These are phyloP conservation scores for Anthoceros angustus DNA, from an alignment of 225 moss, liverwort and hornwort species.

Conservation along the genomic window DNA sequence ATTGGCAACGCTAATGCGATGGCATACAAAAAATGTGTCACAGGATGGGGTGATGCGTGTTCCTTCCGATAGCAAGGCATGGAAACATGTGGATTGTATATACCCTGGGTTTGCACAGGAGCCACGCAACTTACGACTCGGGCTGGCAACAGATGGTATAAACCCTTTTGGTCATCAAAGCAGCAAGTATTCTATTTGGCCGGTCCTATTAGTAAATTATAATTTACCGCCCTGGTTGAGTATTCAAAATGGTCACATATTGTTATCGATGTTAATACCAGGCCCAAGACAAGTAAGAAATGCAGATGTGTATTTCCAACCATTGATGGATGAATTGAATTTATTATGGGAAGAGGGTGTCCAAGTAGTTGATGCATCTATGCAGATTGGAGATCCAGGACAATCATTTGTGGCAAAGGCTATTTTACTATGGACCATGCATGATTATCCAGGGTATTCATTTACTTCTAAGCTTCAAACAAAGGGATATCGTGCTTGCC, in stretches of 20 bases:
- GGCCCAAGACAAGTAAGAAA: background rate
- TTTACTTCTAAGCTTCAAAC: background rate
- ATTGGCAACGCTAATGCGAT: conserved; percentile 10
- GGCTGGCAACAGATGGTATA: conserved; percentile 6
- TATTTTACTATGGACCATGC: conserved; percentile 5
- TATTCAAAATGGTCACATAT: background rate
- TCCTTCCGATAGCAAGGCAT: background rate
- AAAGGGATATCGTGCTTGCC: conserved; percentile 7
- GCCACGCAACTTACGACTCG: background rate
- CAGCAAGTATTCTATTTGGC: background rate
- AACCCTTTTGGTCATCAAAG: background rate
- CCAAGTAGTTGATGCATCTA: background rate
- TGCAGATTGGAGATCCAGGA: background rate
- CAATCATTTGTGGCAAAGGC: background rate
- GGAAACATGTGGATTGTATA: conserved; percentile 1
- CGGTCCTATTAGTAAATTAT: background rate
- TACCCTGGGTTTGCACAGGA: background rate
- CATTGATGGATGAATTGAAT: background rate
- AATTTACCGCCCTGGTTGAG: background rate
- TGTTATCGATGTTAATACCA: conserved; percentile 4
- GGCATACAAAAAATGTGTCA: background rate
- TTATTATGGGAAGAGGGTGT: background rate
- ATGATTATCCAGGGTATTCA: background rate
- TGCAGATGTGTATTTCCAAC: background rate
- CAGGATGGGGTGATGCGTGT: background rate